Evolutionary conservation across 306 rosid species (phyloP).

Genomic region (Fagus sylvatica): DNA sequence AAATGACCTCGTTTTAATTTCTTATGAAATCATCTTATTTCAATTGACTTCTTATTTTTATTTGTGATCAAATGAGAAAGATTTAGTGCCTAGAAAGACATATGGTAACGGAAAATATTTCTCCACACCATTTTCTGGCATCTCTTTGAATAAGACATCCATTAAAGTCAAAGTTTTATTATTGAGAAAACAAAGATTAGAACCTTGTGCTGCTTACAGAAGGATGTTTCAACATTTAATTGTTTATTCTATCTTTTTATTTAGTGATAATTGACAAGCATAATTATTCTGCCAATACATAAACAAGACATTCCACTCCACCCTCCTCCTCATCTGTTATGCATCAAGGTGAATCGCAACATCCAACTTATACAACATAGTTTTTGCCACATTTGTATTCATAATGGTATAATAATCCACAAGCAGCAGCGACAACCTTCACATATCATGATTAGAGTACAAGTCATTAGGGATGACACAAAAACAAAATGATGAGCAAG

Average conservation of each 20-base stretch:
- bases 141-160: background rate
- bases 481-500: background rate
- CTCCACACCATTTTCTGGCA: background rate
- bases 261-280: background rate
- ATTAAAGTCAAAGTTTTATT: background rate
- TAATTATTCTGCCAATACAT: background rate
- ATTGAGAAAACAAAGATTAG: background rate
- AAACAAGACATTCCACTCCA: too few relatives aligned
- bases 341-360: background rate
- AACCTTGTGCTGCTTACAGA: background rate
- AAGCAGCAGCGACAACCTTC: slow-evolving; percentile 20
- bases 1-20: background rate
- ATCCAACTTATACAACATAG: background rate
- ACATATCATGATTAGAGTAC: background rate
- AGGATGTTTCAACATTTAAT: background rate
- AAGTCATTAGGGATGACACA: background rate
- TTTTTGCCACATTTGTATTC: background rate
- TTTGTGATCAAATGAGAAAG: too few relatives aligned
- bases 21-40: too few relatives aligned
- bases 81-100: too few relatives aligned
- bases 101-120: too few relatives aligned
- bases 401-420: background rate
- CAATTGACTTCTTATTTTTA: too few relatives aligned
- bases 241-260: background rate
- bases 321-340: background rate